These are phyloP conservation scores for Mycena venus DNA, from an alignment of 768 basidiomycete genomes.

Conservation along the genomic window DNA sequence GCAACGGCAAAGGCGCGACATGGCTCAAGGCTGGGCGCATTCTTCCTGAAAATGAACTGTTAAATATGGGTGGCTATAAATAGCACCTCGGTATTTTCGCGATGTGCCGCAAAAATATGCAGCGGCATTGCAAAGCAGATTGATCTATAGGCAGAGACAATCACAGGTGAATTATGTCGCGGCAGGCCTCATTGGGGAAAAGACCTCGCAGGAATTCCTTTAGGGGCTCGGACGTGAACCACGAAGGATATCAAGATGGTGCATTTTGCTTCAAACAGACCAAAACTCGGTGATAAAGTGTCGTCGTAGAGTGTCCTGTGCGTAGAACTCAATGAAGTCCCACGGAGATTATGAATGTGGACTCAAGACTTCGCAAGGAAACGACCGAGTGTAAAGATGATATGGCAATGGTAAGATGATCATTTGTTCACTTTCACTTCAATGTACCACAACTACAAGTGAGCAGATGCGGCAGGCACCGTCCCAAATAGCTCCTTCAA, in stretches of 20 bases:
- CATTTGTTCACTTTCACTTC: no score
- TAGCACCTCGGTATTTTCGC: conserved; percentile 2
- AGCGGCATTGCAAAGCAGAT: neutral
- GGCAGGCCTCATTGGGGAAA: neutral
- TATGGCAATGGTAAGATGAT: no score
- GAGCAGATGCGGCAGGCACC: conserved; percentile 26
- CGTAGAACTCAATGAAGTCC: no score
- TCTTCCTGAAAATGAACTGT: neutral
- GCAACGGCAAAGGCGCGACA: neutral
- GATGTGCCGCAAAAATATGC: neutral
- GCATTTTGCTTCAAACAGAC: no score
- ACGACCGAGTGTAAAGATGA: no score
- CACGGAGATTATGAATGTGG: no score
- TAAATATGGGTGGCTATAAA: neutral
- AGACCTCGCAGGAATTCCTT: neutral
- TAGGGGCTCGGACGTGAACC: no score
- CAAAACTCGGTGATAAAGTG: no score
- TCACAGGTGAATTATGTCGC: no score
- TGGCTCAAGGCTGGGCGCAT: neutral
- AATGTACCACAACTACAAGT: neutral
- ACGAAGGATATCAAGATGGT: no score
- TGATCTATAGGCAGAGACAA: neutral
- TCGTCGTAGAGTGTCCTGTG: no score
- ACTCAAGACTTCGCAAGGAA: no score
- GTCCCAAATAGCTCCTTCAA: conserved; percentile 73